phyloP scores from a whole-genome alignment of 176 grass and related monocot genomes.

The Pontederia paniculata region DNA sequence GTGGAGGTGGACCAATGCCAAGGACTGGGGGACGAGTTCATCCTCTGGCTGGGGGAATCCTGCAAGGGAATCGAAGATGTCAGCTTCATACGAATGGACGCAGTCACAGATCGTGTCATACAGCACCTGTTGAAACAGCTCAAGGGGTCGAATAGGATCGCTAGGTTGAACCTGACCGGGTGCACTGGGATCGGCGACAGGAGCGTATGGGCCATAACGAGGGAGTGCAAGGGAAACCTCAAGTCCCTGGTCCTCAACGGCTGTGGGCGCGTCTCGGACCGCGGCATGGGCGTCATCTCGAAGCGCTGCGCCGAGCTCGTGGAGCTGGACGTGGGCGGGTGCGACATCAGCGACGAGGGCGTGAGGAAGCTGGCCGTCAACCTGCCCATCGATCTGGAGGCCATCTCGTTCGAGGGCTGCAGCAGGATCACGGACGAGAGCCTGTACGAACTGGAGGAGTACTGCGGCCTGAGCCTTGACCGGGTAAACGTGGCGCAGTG shows the following conservation, averaged over 20 bases:
- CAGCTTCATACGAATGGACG: neutral
- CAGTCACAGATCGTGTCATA: neutral
- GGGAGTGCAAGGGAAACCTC: slow-evolving; percentile 10
- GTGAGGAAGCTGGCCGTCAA: neutral
- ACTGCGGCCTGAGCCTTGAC: neutral
- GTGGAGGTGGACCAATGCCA: neutral
- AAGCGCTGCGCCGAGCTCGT: neutral
- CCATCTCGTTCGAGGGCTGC: neutral
- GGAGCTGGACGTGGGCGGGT: neutral
- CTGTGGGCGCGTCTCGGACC: neutral
- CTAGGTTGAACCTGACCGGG: neutral
- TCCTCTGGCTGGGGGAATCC: neutral
- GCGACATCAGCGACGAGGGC: neutral
- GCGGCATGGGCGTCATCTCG: neutral
- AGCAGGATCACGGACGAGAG: neutral
- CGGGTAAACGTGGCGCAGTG: neutral
- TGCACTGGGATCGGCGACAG: neutral
- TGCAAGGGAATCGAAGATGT: neutral
- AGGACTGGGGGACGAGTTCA: neutral
- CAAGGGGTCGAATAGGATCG: neutral
- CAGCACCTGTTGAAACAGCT: neutral
- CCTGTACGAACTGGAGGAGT: neutral
- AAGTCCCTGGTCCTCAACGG: slow-evolving; percentile 5
- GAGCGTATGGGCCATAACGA: slow-evolving; percentile 16
- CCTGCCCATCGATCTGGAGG: neutral